Base-by-base conservation (phyloP, 2,329 filamentous ascomycete species). In the Claviceps capensis region DNA sequence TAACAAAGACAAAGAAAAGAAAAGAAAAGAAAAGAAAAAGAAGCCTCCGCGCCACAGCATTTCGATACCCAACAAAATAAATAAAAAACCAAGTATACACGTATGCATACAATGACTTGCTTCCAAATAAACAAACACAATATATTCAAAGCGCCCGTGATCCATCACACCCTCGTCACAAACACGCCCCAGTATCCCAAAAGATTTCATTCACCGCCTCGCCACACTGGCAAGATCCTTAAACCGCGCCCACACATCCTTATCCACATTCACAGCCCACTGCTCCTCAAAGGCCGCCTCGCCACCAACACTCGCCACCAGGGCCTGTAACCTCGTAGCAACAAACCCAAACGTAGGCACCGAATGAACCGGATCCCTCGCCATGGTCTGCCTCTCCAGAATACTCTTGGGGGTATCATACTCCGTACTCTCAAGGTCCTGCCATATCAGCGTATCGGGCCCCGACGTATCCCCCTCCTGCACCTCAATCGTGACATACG, bases 251-350 rank as follows among this genome's bases (percentile, higher is more conserved):
- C 91, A 59, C 16, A 90, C 77, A 54, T 89, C 82, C 58, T 74
- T 75, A 64, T 93, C 87, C 26, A 93, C 85, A 56, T 89, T 86
- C n/a, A 74, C 74, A 14, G 81, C 67, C 79, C 83, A 90, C 49
- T 83, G 74, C 52, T 78, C 74, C 62, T 83, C 75, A 63, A 93
- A 91, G 3, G 63, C 68, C 48, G 77, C 72, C 59, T 83, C 77
- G 0, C 85, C 85, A 2, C 86, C 86, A 4, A 73, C 73, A 4
- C 72, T 69, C 49, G 70, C 69, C 19, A 89, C 76, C 5, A 83
- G 68, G 14, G 73, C 70, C 52, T 78, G 72, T 37, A 93, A 62
- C 50, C 80, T 76, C 55, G 79, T 73, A 59, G 75, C 75, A 2
- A 89, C 74, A 63, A 85, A 90, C 1, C 72, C 67, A 47, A 81